Evolutionary conservation across 306 rosid genomes (phyloP).

Genomic region (Boehmeria nivea): DNA sequence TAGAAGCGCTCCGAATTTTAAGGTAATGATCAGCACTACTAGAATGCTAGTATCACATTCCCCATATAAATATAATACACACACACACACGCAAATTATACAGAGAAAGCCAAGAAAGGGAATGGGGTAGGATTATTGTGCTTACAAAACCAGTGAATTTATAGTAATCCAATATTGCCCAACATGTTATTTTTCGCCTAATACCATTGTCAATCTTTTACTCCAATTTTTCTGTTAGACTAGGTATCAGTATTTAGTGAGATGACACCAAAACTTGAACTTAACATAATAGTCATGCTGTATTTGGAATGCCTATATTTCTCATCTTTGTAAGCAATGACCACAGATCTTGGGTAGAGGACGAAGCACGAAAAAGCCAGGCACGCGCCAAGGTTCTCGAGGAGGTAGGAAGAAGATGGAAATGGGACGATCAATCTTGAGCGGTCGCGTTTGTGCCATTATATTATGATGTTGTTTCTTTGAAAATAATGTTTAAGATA

Average conservation of each 20-base stretch:
- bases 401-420: slow-evolving; percentile 94
- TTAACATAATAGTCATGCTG: not conserved
- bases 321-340: slow-evolving; percentile 21
- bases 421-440: slow-evolving; percentile 62
- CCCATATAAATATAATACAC: not conserved
- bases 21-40: slow-evolving; percentile 33
- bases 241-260: too few relatives aligned
- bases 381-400: slow-evolving; percentile 83
- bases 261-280: too few relatives aligned
- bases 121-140: too few relatives aligned
- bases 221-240: too few relatives aligned
- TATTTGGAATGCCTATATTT: not conserved
- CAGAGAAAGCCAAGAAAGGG: not conserved
- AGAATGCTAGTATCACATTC: slow-evolving; percentile 3
- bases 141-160: too few relatives aligned
- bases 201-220: not conserved
- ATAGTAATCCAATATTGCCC: not conserved
- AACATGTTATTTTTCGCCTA: not conserved
- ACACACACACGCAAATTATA: not conserved
- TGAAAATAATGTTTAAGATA: too few relatives aligned
- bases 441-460: not conserved
- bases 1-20: slow-evolving; percentile 81
- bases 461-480: too few relatives aligned
- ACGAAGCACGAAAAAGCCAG: slow-evolving; percentile 78
- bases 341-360: slow-evolving; percentile 99